phyloP scores from a whole-genome alignment of 768 basidiomycete species.

The Agrocybe praecox region DNA sequence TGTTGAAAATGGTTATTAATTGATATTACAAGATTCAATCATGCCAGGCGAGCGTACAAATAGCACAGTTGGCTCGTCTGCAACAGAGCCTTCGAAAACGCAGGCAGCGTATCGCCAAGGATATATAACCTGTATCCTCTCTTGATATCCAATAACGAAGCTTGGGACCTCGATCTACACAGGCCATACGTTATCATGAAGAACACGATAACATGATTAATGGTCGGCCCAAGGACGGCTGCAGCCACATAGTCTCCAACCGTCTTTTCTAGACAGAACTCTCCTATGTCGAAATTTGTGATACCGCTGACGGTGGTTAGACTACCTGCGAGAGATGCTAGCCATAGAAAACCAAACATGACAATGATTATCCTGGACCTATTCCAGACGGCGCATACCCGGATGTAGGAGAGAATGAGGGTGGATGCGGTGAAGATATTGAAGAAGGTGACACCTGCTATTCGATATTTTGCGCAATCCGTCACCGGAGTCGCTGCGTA shows the following conservation, averaged over 20 bases:
- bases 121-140: conserved; percentile 1
- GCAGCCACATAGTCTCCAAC: not conserved
- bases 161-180: not conserved
- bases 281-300: not conserved
- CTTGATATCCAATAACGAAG: not conserved
- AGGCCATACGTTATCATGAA: not conserved
- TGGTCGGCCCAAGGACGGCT: not conserved
- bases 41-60: conserved; percentile 1
- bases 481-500: not conserved
- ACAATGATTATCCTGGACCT: not conserved
- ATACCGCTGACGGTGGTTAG: not conserved
- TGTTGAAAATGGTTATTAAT: not conserved
- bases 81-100: conserved; percentile 7
- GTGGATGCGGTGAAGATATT: conserved; percentile 7
- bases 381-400: conserved; percentile 8
- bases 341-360: not conserved
- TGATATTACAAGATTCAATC: too few species aligned
- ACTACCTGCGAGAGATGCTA: not conserved
- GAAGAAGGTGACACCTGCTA: not conserved
- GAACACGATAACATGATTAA: not conserved
- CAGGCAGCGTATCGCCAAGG: conserved; percentile 8
- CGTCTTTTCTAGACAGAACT: not conserved
- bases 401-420: conserved; percentile 6
- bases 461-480: not conserved
- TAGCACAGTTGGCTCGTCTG: conserved; percentile 9